These are phyloP conservation scores for Nicotiana otophora DNA, from an alignment of 257 asterid genomes.

Conservation along the genomic window DNA sequence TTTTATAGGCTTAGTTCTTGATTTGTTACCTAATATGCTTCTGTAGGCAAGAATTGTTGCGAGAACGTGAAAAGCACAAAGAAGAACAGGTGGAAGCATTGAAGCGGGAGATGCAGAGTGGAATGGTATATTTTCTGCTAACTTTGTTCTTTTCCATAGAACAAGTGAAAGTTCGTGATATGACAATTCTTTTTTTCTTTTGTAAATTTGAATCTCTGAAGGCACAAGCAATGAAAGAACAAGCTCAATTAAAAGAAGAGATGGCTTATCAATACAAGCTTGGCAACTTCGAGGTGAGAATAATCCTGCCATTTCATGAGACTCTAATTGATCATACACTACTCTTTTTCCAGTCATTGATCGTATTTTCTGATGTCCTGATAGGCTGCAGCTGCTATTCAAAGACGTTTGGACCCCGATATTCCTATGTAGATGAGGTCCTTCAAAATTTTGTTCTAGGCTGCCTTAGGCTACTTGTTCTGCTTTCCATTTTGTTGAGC, in stretches of 20 bases:
- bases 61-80: slow-evolving; percentile 74
- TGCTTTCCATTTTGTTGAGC: neutral
- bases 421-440: slow-evolving; percentile 41
- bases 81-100: slow-evolving; percentile 71
- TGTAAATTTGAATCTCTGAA: slow-evolving; percentile 7
- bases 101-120: slow-evolving; percentile 78
- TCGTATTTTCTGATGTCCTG: neutral
- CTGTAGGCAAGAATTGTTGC: slow-evolving; percentile 69
- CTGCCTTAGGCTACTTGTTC: neutral
- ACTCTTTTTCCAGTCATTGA: neutral
- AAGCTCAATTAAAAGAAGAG: slow-evolving; percentile 91
- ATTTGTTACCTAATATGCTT: neutral
- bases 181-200: neutral
- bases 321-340: neutral
- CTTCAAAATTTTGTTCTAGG: neutral
- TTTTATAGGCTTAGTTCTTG: neutral
- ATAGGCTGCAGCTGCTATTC: slow-evolving; percentile 98
- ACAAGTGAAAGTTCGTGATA: neutral
- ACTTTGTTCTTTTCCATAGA: neutral
- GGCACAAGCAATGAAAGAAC: slow-evolving; percentile 99
- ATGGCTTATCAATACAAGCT: slow-evolving; percentile 95
- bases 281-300: slow-evolving; percentile 80
- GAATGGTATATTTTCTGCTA: slow-evolving; percentile 53
- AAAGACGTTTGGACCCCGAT: slow-evolving; percentile 93
- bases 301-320: neutral